These are phyloP conservation scores for Camellia japonica DNA, from an alignment of 148 eudicot genomes.

Conservation along the genomic window DNA sequence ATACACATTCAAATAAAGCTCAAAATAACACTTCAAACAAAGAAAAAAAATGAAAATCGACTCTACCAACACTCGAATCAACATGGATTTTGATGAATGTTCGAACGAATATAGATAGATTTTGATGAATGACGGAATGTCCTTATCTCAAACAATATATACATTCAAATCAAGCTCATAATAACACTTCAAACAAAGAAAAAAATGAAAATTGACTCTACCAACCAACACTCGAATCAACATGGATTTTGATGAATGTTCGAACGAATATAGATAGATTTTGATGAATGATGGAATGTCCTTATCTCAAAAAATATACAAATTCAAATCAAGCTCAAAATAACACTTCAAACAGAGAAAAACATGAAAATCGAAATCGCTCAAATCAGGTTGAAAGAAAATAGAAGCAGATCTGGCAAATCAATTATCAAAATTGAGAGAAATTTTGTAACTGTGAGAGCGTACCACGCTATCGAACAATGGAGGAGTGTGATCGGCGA, in stretches of 20 bases:
- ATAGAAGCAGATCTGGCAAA: not conserved
- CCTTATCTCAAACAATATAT: not conserved
- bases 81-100: too few species aligned
- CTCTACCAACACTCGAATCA: not conserved
- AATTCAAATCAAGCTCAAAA: not conserved
- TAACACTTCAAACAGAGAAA: not conserved
- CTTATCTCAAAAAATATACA: not conserved
- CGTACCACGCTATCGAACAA: constrained; percentile 2
- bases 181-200: not conserved
- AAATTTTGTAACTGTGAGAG: not conserved
- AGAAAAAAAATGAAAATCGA: not conserved
- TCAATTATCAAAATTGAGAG: not conserved
- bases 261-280: too few species aligned
- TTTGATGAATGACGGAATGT: too few species aligned
- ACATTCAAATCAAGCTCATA: not conserved
- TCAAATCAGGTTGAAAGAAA: not conserved
- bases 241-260: too few species aligned
- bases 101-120: too few species aligned
- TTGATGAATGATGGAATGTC: too few species aligned
- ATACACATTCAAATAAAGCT: not conserved
- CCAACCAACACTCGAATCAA: too few species aligned
- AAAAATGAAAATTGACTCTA: not conserved
- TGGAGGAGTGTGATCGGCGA: not conserved
- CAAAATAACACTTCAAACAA: not conserved
- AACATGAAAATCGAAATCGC: not conserved